These are phyloP conservation scores for Neofusicoccum kwambonambiense DNA, from an alignment of 2,329 filamentous ascomycete genomes.

Conservation along the genomic window DNA sequence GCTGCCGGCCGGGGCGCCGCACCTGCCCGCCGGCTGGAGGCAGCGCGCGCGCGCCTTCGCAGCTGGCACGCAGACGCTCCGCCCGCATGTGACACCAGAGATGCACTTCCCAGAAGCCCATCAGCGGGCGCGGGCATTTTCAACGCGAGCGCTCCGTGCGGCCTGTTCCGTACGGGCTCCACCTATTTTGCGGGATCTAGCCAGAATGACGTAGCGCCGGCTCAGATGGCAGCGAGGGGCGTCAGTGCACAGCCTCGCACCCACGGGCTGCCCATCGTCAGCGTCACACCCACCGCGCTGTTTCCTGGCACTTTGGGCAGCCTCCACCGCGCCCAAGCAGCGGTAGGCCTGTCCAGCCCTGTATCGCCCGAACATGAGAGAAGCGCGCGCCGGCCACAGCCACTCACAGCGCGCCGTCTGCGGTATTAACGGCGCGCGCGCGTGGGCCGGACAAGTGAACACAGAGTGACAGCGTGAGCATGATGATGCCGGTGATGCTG, in stretches of 20 bases:
- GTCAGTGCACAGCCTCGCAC: conserved; percentile 6
- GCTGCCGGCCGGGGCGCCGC: too few relatives aligned
- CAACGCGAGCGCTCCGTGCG: not conserved
- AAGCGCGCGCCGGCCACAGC: not conserved
- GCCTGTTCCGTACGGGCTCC: conserved; percentile 6
- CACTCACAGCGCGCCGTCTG: conserved; percentile 1
- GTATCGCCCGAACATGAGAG: conserved; percentile 1
- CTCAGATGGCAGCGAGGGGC: conserved; percentile 1
- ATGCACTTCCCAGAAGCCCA: not conserved
- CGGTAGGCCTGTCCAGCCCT: conserved; percentile 1
- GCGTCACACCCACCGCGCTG: not conserved
- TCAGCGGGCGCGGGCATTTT: not conserved
- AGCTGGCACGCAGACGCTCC: not conserved
- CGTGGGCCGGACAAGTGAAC: not conserved
- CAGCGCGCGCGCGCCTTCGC: not conserved
- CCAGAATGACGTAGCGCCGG: conserved; percentile 14
- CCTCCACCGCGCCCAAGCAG: not conserved
- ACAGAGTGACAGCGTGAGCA: not conserved
- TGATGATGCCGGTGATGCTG: not conserved
- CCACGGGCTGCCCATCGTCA: not conserved
- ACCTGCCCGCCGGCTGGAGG: too few relatives aligned
- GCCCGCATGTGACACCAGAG: conserved; percentile 7
- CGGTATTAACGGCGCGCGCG: conserved; percentile 6
- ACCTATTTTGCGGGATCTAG: conserved; percentile 1
- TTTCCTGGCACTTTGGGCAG: conserved; percentile 5